A percentile compares a stretch with the other conserved stretches of the same genome.
phyloP scores from a whole-genome alignment of 495 filamentous ascomycete species.

The Penicillium riverlandense region DNA sequence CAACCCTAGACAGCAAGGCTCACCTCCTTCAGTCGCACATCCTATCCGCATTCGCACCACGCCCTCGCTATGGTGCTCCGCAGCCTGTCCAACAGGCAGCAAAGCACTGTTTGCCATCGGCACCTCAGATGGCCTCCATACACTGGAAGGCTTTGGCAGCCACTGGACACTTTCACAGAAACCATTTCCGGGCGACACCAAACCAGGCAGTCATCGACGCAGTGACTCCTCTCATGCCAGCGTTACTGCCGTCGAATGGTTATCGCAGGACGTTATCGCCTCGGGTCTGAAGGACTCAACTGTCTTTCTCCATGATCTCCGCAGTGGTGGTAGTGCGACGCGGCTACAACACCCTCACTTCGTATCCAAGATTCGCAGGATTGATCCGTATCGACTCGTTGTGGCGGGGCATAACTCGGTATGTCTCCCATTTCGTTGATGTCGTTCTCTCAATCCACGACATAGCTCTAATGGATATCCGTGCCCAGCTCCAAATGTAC shows the following conservation, averaged over 20 bases:
- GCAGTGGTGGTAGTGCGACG: slow-evolving; percentile 23
- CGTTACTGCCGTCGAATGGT: slow-evolving; percentile 34
- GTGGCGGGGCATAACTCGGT: slow-evolving; percentile 31
- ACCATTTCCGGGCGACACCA: slow-evolving; percentile 17
- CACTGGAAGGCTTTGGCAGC: slow-evolving; percentile 20
- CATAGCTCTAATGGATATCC: background rate
- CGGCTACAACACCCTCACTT: slow-evolving; percentile 29
- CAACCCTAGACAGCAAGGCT: background rate
- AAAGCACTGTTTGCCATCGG: slow-evolving; percentile 33
- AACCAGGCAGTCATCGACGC: slow-evolving; percentile 12
- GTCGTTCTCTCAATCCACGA: background rate
- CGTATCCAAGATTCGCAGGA: slow-evolving; percentile 28
- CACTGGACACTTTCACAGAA: slow-evolving; percentile 28
- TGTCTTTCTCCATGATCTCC: slow-evolving; percentile 31
- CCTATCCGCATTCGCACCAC: slow-evolving; percentile 22
- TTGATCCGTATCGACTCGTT: slow-evolving; percentile 30
- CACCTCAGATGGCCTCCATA: slow-evolving; percentile 34
- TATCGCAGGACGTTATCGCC: slow-evolving; percentile 28
- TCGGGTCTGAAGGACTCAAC: slow-evolving; percentile 29
- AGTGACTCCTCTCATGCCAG: slow-evolving; percentile 23
- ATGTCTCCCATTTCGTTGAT: slow-evolving; percentile 1
- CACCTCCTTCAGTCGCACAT: slow-evolving; percentile 15
- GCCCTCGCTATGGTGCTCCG: slow-evolving; percentile 31
- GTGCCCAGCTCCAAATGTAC: slow-evolving; percentile 35
- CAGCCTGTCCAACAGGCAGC: slow-evolving; percentile 21